Evolutionary conservation across 805 yeast species (phyloP).

Genomic region (Spathaspora gorwiae): DNA sequence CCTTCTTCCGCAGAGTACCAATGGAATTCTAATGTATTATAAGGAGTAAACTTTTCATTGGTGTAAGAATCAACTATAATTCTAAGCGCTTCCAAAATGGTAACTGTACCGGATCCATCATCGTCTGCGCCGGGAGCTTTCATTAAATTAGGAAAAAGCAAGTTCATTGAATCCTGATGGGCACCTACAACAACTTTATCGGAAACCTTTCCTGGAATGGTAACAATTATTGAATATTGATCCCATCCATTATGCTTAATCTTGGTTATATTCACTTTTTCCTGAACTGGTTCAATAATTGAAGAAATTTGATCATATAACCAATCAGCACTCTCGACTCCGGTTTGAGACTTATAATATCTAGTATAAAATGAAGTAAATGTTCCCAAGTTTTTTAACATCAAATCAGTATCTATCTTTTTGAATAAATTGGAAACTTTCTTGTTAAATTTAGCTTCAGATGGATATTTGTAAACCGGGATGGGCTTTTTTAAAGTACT

Average conservation of each 20-base stretch:
- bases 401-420: conserved; percentile 41
- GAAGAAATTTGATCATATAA: conserved; percentile 46
- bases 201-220: conserved; percentile 47
- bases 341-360: conserved; percentile 69
- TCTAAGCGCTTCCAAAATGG: conserved; percentile 71
- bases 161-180: conserved; percentile 81
- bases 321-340: conserved; percentile 70
- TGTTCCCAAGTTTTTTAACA: conserved; percentile 52
- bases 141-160: conserved; percentile 61
- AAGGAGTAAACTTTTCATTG: conserved; percentile 43
- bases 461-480: conserved; percentile 51
- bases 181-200: conserved; percentile 76
- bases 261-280: conserved; percentile 36
- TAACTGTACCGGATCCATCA: conserved; percentile 83
- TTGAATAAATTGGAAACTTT: conserved; percentile 38
- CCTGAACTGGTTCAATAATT: conserved; percentile 23
- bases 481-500: conserved; percentile 18
- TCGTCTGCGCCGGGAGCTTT: conserved; percentile 96
- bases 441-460: conserved; percentile 26
- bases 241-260: conserved; percentile 67
- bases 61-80: conserved; percentile 41
- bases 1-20: conserved; percentile 96
- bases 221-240: conserved; percentile 72
- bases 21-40: conserved; percentile 84
- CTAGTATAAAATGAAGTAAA: conserved; percentile 72